phyloP scores from a whole-genome alignment of 2,329 filamentous ascomycete species.

The Phialophora macrospora region DNA sequence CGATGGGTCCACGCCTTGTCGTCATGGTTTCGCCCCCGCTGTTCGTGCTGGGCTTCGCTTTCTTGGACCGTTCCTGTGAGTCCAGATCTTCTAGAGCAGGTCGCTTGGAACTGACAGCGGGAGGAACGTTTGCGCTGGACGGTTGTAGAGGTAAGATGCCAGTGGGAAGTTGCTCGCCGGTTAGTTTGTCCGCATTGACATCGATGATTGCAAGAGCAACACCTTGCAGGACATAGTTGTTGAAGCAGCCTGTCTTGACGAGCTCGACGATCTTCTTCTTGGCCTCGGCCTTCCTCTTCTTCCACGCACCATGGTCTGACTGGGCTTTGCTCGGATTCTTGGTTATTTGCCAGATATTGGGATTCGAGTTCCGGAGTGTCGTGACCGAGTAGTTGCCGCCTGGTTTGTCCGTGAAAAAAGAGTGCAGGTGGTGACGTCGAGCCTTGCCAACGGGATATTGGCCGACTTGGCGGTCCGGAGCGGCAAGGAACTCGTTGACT shows the following conservation, averaged over 20 bases:
- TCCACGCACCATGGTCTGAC: slow-evolving; percentile 3
- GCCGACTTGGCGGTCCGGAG: slow-evolving; percentile 8
- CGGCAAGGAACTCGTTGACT: slow-evolving; percentile 16
- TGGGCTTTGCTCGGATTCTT: slow-evolving; percentile 11
- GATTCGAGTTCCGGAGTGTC: slow-evolving; percentile 13
- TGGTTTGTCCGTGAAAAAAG: neutral
- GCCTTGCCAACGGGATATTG: slow-evolving; percentile 7
- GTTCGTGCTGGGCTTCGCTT: neutral
- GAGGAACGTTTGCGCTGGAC: neutral
- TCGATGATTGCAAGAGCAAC: neutral
- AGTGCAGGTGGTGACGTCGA: slow-evolving; percentile 13
- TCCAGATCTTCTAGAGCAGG: neutral
- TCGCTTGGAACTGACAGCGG: neutral
- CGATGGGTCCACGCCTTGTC: neutral
- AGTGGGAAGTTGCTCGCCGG: neutral
- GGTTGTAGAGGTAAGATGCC: neutral
- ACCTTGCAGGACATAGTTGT: neutral
- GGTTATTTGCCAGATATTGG: slow-evolving; percentile 21
- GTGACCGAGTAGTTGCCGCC: slow-evolving; percentile 11
- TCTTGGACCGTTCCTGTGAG: neutral
- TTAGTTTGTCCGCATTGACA: neutral
- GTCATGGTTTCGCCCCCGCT: neutral
- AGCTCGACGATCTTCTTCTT: neutral
- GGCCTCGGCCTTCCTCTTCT: neutral
- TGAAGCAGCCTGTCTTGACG: neutral